phyloP scores from a whole-genome alignment of 495 filamentous ascomycete species.

The Podospora pseudoanserina region DNA sequence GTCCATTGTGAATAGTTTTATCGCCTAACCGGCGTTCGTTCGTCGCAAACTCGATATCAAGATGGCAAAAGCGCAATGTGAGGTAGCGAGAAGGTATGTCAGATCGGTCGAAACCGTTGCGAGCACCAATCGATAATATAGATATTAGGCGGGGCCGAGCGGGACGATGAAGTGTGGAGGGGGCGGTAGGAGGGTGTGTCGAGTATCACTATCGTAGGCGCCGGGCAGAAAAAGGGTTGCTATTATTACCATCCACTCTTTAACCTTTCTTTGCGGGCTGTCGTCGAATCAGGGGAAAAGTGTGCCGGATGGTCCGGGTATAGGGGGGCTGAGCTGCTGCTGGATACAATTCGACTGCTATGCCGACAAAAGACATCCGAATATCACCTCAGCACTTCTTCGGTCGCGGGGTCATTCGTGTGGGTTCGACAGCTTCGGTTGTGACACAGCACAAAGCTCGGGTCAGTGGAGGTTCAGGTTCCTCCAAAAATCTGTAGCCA shows the following conservation, averaged over 20 bases:
- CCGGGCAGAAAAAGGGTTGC: constrained; percentile 21
- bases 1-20: constrained; percentile 39
- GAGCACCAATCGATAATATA: constrained; percentile 2
- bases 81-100: background rate
- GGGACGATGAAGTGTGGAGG: constrained; percentile 9
- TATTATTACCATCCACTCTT: constrained; percentile 30
- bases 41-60: background rate
- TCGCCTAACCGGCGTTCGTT: constrained; percentile 16
- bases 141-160: constrained; percentile 1
- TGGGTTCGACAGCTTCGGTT: constrained; percentile 7
- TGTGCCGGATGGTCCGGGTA: constrained; percentile 20
- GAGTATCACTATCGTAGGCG: constrained; percentile 17
- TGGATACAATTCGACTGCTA: background rate
- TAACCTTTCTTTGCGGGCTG: constrained; percentile 8
- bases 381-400: constrained; percentile 12
- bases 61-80: background rate
- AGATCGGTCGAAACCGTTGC: constrained; percentile 1
- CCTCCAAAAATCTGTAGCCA: background rate
- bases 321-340: constrained; percentile 26
- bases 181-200: background rate
- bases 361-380: constrained; percentile 4
- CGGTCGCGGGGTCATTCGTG: background rate
- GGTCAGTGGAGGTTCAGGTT: background rate
- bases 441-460: constrained; percentile 8
- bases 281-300: constrained; percentile 23